Evolutionary conservation across 108 stramenopile species (phyloP), one percentile per base, ranked within the genome.

Genomic region (Cylindrotheca fusiformis): DNA sequence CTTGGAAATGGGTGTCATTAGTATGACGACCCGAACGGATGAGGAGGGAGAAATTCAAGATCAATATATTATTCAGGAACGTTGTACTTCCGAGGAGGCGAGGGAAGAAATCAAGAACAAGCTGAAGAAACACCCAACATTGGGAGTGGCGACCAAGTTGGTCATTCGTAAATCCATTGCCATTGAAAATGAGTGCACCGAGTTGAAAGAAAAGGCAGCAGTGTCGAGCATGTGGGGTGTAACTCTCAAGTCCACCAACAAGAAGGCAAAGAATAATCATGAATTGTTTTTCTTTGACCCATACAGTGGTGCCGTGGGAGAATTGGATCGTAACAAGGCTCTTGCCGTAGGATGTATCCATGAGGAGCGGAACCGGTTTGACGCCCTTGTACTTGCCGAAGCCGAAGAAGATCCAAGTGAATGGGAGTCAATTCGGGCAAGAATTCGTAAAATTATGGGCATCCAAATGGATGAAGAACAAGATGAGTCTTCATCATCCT

Each of bases 211-310:
- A 30, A 54, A 47, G 21, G 66, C n/a, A 44, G 32, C 25, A 8
- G 56, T 67, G 22, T 44, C 18, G 14, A 58, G 56, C 25, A 46
- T 67, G 41, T 67, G 57, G 57, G 66, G 66, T 12, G 56, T 67
- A 1, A 58, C 22, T 21, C 29, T 67, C 18, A 56, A 58, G 46
- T 41, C 36, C 6, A 41, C 36, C 36, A 41, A 41, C 36, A 67
- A 67, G 25, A 28, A 32, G 4, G 25, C 25, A 27, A 67, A 58
- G 45, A 67, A 67, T 26, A 58, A 67, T 10, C 45, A 70, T 18
- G 69, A 70, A 31, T 33, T 70, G 23, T 23, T 70, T 28, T 70
- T 70, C 26, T 19, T 70, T n/a, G 60, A 62, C 47, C 69, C 60
- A 3, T 50, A 70, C 10, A 63, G 52, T 2, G 60, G 69, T 4